These are phyloP conservation scores for Spiraea crenata DNA, from an alignment of 331 rosid species.

Conservation along the genomic window DNA sequence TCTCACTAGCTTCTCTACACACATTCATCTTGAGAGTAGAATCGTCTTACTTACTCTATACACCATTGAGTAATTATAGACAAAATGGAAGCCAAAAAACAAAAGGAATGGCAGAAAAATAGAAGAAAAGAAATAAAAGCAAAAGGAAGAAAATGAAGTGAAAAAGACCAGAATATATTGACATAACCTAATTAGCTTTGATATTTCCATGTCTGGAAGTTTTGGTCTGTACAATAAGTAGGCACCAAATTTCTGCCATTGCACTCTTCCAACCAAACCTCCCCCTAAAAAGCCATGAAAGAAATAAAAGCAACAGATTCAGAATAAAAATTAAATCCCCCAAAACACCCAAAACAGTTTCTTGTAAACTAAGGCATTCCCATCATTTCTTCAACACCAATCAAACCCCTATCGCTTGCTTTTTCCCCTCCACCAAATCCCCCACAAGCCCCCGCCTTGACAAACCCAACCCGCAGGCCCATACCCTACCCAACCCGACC, in stretches of 20 bases:
- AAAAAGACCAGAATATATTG: no score
- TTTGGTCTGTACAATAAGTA: neutral
- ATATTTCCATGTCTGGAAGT: neutral
- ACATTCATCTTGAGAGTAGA: no score
- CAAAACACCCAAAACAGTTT: constrained; percentile 44
- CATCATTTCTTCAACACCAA: constrained; percentile 89
- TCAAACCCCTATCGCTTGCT: constrained; percentile 73
- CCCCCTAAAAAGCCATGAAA: neutral
- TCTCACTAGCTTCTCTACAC: no score
- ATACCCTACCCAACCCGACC: neutral
- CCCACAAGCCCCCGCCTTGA: constrained; percentile 35
- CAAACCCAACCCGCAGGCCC: constrained; percentile 3
- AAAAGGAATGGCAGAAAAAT: no score
- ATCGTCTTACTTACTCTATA: no score
- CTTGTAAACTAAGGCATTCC: constrained; percentile 98
- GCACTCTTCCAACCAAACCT: constrained; percentile 6
- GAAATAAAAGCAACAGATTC: neutral
- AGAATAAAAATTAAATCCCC: constrained; percentile 10
- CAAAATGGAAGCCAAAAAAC: no score
- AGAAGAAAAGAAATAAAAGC: no score
- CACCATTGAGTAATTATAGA: no score
- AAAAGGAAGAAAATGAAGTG: no score
- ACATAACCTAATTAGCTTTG: neutral
- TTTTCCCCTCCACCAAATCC: constrained; percentile 44
- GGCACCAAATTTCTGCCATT: neutral